phyloP scores from a whole-genome alignment of 495 filamentous ascomycete species.

The Halenospora varia region DNA sequence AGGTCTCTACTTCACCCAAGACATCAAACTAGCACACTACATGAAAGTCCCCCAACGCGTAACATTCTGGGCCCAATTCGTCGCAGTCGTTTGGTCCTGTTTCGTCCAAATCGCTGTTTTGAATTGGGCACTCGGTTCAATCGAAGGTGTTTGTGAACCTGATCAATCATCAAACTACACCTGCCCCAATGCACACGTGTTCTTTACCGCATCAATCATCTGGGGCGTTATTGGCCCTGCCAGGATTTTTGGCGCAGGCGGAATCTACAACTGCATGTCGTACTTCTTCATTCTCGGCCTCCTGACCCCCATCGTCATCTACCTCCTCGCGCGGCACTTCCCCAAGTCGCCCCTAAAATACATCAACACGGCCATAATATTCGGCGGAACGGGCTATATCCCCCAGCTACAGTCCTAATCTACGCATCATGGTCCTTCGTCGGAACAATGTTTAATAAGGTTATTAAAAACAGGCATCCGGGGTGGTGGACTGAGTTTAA shows the following conservation, averaged over 20 bases:
- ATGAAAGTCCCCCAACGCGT: conserved; percentile 51
- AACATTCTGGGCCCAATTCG: conserved; percentile 62
- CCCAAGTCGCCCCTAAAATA: conserved; percentile 38
- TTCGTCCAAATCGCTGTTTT: conserved; percentile 62
- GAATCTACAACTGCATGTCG: conserved; percentile 60
- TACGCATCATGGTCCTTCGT: conserved; percentile 53
- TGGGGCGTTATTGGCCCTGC: conserved; percentile 66
- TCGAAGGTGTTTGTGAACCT: conserved; percentile 55
- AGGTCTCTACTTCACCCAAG: conserved; percentile 49
- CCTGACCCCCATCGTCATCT: conserved; percentile 49
- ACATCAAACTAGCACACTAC: conserved; percentile 62
- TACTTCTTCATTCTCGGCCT: conserved; percentile 62
- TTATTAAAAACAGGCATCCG: conserved; percentile 50
- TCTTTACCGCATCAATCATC: conserved; percentile 65
- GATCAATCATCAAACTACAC: conserved; percentile 59
- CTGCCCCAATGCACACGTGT: conserved; percentile 62
- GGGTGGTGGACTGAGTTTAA: conserved; percentile 65
- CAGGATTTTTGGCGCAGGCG: conserved; percentile 59
- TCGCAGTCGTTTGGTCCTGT: conserved; percentile 60
- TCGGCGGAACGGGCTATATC: conserved; percentile 60
- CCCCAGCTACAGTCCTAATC: conserved; percentile 65
- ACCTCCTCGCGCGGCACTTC: conserved; percentile 46
- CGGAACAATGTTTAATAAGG: conserved; percentile 50
- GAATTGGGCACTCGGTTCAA: conserved; percentile 59
- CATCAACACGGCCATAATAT: conserved; percentile 58